phyloP scores from a whole-genome alignment of 768 basidiomycete genomes.

The Glaciozyma martinii region DNA sequence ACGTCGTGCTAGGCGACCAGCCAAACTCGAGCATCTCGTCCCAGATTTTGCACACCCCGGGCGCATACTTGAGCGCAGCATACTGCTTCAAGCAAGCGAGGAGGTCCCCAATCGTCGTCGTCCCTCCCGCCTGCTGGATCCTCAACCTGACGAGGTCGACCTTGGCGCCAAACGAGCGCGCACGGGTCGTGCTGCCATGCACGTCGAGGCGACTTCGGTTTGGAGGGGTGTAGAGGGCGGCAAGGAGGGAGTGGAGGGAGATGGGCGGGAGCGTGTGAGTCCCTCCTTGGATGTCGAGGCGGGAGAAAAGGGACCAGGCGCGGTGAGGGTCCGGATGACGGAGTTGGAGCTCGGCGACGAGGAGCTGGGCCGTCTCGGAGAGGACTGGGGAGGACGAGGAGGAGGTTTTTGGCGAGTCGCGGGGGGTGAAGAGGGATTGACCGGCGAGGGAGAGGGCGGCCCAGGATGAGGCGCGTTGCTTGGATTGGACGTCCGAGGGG shows the following conservation, averaged over 20 bases:
- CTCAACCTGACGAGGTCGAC: constrained; percentile 21
- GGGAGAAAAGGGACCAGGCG: constrained; percentile 16
- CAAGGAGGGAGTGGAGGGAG: constrained; percentile 20
- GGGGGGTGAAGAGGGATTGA: too few species aligned
- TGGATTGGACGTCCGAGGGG: too few species aligned
- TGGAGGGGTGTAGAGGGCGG: constrained; percentile 13
- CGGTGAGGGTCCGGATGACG: background rate
- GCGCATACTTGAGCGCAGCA: constrained; percentile 14
- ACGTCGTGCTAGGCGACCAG: background rate
- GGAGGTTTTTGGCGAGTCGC: background rate
- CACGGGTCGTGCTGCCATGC: constrained; percentile 1
- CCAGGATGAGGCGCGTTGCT: too few species aligned
- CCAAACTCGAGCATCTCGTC: constrained; percentile 10
- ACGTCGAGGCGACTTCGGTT: background rate
- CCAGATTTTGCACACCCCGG: constrained; percentile 17
- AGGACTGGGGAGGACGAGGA: background rate
- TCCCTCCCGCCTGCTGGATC: constrained; percentile 12
- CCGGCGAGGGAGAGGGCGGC: too few species aligned
- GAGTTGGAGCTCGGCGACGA: constrained; percentile 14
- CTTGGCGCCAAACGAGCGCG: constrained; percentile 11
- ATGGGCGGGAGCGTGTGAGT: constrained; percentile 12
- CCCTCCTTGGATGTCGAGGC: constrained; percentile 15
- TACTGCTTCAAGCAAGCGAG: constrained; percentile 15
- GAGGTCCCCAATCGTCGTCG: constrained; percentile 4
- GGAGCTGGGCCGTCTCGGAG: background rate